phyloP scores from a whole-genome alignment of 2,329 filamentous ascomycete genomes.

The Davidsoniella eucalypti region DNA sequence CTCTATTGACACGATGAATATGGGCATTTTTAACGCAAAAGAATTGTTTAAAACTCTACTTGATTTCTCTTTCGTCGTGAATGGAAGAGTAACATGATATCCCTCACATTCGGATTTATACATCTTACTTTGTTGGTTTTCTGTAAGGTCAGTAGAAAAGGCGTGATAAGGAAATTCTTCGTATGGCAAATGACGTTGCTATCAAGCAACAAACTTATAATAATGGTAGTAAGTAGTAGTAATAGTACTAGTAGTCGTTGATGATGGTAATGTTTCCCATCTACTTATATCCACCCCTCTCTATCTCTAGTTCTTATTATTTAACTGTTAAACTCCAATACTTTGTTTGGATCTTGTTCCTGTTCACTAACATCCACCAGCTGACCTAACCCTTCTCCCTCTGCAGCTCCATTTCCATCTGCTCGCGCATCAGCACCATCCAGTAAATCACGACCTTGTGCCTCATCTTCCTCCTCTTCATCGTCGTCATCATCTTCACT shows the following conservation, averaged over 20 bases:
- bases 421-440: slow-evolving; percentile 60
- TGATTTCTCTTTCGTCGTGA: too few relatives aligned
- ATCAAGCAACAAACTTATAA: too few relatives aligned
- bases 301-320: neutral
- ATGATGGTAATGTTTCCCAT: neutral
- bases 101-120: too few relatives aligned
- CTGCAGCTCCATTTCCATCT: slow-evolving; percentile 22
- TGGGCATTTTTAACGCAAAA: too few relatives aligned
- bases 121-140: too few relatives aligned
- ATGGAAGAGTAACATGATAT: too few relatives aligned
- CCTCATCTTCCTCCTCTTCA: slow-evolving; percentile 34
- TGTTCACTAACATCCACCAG: slow-evolving; percentile 4
- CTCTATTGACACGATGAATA: too few relatives aligned
- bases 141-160: too few relatives aligned
- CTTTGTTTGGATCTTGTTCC: neutral
- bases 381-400: slow-evolving; percentile 16
- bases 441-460: slow-evolving; percentile 50
- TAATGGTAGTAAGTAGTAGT: too few relatives aligned
- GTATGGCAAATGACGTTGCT: too few relatives aligned
- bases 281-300: neutral
- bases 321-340: slow-evolving; percentile 11
- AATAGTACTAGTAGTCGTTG: neutral
- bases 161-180: too few relatives aligned
- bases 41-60: too few relatives aligned
- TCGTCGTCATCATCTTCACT: slow-evolving; percentile 44